Base-by-base conservation (phyloP, 2,329 filamentous ascomycete species). In the Mycocentrospora acerina region DNA sequence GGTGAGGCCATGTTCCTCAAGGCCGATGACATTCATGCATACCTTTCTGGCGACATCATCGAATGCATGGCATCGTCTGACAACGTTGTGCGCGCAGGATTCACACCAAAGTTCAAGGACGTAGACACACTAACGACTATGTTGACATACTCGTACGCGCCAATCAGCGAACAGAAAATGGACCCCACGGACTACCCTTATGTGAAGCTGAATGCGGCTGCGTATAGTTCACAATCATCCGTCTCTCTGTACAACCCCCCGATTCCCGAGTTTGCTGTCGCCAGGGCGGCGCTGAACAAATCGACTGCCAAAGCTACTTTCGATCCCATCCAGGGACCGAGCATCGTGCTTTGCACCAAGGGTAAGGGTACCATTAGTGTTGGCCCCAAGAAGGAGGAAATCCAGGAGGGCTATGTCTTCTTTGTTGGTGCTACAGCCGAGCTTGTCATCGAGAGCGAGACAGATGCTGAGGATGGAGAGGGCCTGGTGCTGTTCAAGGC, bases 51-150 rank as follows among this genome's bases (percentile, higher is more conserved):
- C 43, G 91, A 98, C 62, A 95, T 98, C 55, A 90, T 98, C 65
- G 93, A 98, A 71, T 98, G 93, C 75, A 98, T 98, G 93, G 93
- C 93, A 0, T 86, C 89, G 7, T 95, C 88, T n/a, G 93, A 98
- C 77, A 98, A 98, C 53, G 93, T 98, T 24, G 90, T 98, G 35
- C 89, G 93, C 39, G 93, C 93, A 0, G 93, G 93, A 29, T 93
- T 98, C 70, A 98, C 93, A 0, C 93, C 93, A 39, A 98, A 98
- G 67, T 98, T 95, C 79, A 96, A 97, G 73, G 93, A 98, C 56
- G 88, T 97, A 15, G 72, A 83, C 37, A 97, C 90, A 0, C 77
- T 98, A 9, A 89, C 91, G 24, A 78, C 82, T 46, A 95, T 95
- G 84, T 74, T 98, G 52, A 98, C 93, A 0, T 98, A 98, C 74